Conservation (phyloP, 2,329 filamentous ascomycete species). For the Sporothrix brunneoviolacea region DNA sequence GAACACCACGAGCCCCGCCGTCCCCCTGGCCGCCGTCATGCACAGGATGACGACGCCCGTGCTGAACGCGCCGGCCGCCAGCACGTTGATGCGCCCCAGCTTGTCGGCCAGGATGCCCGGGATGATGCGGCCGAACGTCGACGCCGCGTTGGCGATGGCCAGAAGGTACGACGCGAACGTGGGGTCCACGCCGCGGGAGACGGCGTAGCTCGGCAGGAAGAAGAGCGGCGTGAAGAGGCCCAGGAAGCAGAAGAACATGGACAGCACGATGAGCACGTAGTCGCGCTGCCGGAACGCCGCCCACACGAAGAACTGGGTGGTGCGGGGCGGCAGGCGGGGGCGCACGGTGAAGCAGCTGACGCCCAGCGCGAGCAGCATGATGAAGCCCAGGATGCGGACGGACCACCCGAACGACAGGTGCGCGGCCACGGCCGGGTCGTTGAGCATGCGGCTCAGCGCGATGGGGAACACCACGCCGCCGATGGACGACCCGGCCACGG, state of each 20-base stretch:
- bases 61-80: slow-evolving; percentile 14
- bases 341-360: slow-evolving; percentile 34
- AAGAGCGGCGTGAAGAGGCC: slow-evolving; percentile 46
- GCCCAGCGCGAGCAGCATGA: slow-evolving; percentile 31
- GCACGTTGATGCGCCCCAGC: slow-evolving; percentile 42
- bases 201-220: slow-evolving; percentile 49
- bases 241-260: slow-evolving; percentile 25
- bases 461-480: slow-evolving; percentile 43
- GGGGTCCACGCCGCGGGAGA: slow-evolving; percentile 34
- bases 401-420: slow-evolving; percentile 21
- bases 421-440: slow-evolving; percentile 25
- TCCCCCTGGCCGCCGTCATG: slow-evolving; percentile 21
- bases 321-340: slow-evolving; percentile 38
- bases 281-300: slow-evolving; percentile 49
- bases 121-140: slow-evolving; percentile 44
- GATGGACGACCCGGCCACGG: slow-evolving; percentile 32
- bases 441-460: slow-evolving; percentile 49
- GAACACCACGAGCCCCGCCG: slow-evolving; percentile 19
- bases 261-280: slow-evolving; percentile 35
- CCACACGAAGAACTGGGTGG: slow-evolving; percentile 21
- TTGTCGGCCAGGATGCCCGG: slow-evolving; percentile 47
- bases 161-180: slow-evolving; percentile 55
- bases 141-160: slow-evolving; percentile 55
- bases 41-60: slow-evolving; percentile 24
- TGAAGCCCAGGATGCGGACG: slow-evolving; percentile 38